Conservation (phyloP, 768 basidiomycete species). For the Termitomyces sp. region DNA sequence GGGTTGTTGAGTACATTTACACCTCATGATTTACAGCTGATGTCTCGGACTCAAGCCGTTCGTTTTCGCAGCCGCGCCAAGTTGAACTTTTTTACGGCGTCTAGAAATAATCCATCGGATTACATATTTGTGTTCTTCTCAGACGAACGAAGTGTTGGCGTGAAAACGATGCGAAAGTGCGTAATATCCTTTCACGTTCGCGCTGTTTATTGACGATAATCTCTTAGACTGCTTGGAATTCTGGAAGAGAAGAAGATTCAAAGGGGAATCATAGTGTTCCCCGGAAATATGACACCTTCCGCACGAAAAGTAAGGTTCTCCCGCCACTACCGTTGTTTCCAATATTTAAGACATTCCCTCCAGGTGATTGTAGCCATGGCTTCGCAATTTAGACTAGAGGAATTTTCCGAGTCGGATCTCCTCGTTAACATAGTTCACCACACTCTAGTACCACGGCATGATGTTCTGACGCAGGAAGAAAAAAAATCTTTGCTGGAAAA, state of each 20-base stretch:
- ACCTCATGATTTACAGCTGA: constrained; percentile 14
- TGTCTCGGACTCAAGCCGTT: constrained; percentile 4
- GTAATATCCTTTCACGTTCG: constrained; percentile 19
- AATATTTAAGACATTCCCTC: constrained; percentile 8
- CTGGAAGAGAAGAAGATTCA: constrained; percentile 89
- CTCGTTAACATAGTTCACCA: constrained; percentile 98
- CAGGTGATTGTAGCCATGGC: constrained; percentile 93
- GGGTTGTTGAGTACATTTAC: constrained; percentile 75
- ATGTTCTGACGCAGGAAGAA: constrained; percentile 79
- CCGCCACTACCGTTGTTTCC: constrained; percentile 3
- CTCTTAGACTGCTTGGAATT: constrained; percentile 71
- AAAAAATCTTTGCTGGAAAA: constrained; percentile 82
- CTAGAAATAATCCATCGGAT: constrained; percentile 55
- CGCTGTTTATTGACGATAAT: constrained; percentile 5
- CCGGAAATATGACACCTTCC: constrained; percentile 94
- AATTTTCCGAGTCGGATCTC: constrained; percentile 94
- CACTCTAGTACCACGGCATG: constrained; percentile 89
- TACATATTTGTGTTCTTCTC: constrained; percentile 94
- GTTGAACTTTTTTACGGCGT: constrained; percentile 88
- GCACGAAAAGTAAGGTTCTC: constrained; percentile 73
- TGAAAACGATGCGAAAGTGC: constrained; percentile 97
- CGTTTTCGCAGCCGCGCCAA: constrained; percentile 61
- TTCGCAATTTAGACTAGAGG: constrained; percentile 81
- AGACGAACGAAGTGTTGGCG: constrained; percentile 93
- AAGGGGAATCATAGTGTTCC: constrained; percentile 92